Evolutionary conservation across 1,284 basidiomycete genomes (phyloP).

Genomic region (Ganoderma resinaceum): DNA sequence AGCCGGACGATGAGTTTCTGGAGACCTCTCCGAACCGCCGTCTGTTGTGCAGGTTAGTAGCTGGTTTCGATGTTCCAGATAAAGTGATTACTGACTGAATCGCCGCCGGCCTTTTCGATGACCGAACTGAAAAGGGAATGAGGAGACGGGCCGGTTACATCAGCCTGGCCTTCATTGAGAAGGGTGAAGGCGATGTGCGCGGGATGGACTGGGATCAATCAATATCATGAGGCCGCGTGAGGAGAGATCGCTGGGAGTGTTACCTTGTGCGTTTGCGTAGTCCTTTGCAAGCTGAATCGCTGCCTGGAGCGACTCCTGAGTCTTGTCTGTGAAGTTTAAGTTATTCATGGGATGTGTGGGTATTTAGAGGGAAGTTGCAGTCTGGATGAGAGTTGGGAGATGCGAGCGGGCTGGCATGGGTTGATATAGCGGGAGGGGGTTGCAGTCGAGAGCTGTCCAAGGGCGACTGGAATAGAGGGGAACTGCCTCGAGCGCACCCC

Average conservation of each 20-base stretch:
- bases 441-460: slow-evolving; percentile 15
- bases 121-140: slow-evolving; percentile 76
- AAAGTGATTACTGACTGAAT: slow-evolving; percentile 58
- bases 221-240: neutral
- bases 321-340: slow-evolving; percentile 83
- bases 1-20: slow-evolving; percentile 79
- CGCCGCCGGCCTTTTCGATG: slow-evolving; percentile 80
- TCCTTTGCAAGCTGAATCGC: slow-evolving; percentile 86
- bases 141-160: slow-evolving; percentile 38
- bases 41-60: slow-evolving; percentile 45
- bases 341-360: slow-evolving; percentile 57
- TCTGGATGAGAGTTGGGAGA: slow-evolving; percentile 29
- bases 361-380: slow-evolving; percentile 25
- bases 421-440: slow-evolving; percentile 27
- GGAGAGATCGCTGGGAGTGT: slow-evolving; percentile 15
- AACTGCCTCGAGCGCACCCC: slow-evolving; percentile 20
- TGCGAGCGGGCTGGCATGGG: slow-evolving; percentile 33
- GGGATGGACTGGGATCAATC: slow-evolving; percentile 62
- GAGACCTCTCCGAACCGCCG: slow-evolving; percentile 62
- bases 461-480: slow-evolving; percentile 27
- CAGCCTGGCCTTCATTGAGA: slow-evolving; percentile 63
- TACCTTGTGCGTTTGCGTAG: slow-evolving; percentile 81
- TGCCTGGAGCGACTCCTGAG: slow-evolving; percentile 67
- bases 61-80: slow-evolving; percentile 17
- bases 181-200: slow-evolving; percentile 81